Evolutionary conservation across 306 rosid species (phyloP).

Genomic region (Cicer arietinum): DNA sequence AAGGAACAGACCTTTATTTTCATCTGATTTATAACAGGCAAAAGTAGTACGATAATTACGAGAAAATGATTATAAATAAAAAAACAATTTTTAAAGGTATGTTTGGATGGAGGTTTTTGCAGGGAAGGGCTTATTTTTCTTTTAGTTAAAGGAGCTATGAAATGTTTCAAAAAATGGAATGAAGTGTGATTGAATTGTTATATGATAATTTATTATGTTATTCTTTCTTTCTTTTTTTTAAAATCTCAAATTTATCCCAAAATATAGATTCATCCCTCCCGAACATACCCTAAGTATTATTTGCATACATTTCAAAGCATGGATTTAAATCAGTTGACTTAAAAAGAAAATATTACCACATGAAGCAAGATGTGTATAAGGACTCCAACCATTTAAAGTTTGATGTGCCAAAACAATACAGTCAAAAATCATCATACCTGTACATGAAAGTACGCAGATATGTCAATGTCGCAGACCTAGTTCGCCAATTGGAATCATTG

Average conservation of each 20-base stretch:
- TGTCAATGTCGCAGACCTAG: conserved; percentile 91
- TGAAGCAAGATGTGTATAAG: conserved; percentile 34
- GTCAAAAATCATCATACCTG: conserved; percentile 65
- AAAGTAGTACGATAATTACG: conserved; percentile 20
- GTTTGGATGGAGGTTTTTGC: too few relatives aligned
- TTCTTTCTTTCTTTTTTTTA: too few relatives aligned
- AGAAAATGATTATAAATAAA: conserved; percentile 34
- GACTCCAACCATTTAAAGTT: conserved; percentile 33
- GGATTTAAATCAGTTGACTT: conserved; percentile 21
- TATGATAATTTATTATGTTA: too few relatives aligned
- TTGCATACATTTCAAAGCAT: conserved; percentile 30
- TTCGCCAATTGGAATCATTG: conserved; percentile 90
- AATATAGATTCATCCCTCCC: too few relatives aligned
- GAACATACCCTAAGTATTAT: neutral
- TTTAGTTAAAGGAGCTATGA: too few relatives aligned
- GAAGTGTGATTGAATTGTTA: too few relatives aligned
- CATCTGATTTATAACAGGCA: conserved; percentile 35
- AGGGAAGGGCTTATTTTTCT: too few relatives aligned
- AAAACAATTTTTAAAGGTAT: neutral
- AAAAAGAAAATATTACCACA: neutral
- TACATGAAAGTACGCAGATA: conserved; percentile 93
- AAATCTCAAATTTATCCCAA: too few relatives aligned
- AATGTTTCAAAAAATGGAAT: too few relatives aligned
- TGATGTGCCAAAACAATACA: conserved; percentile 37
- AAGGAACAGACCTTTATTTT: conserved; percentile 31